Conservation (phyloP, 2,329 filamentous ascomycete species). For the Chaetomium sp. region DNA sequence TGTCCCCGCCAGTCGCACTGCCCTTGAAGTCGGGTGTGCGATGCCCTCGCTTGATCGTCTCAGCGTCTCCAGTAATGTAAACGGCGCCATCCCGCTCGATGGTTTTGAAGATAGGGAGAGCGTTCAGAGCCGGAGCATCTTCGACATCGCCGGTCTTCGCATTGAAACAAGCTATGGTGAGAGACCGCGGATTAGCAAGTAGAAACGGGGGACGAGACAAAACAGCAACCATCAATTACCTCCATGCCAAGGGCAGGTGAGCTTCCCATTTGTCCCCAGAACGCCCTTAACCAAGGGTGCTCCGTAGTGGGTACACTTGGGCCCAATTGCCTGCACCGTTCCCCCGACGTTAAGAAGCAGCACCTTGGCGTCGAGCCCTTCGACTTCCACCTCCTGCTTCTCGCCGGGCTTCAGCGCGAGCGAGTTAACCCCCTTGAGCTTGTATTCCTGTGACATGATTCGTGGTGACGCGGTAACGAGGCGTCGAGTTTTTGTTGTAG, state of each 20-base stretch:
- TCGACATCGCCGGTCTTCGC: conserved; percentile 88
- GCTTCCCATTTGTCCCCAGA: conserved; percentile 74
- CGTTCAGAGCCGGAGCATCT: conserved; percentile 86
- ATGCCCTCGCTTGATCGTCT: conserved; percentile 73
- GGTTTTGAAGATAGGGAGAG: conserved; percentile 80
- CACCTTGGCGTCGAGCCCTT: conserved; percentile 87
- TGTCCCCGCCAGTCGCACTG: conserved; percentile 57
- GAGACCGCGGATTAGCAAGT: conserved; percentile 11
- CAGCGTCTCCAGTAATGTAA: conserved; percentile 80
- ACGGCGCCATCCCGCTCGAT: conserved; percentile 79
- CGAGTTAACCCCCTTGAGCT: conserved; percentile 75
- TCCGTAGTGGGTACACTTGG: conserved; percentile 90
- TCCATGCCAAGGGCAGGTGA: conserved; percentile 97
- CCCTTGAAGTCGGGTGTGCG: conserved; percentile 75
- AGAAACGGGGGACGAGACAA: background rate
- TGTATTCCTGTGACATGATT: conserved; percentile 62
- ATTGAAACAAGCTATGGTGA: conserved; percentile 79
- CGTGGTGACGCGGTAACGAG: conserved; percentile 33
- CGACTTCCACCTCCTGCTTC: conserved; percentile 87
- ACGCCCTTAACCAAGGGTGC: conserved; percentile 87
- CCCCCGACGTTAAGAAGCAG: conserved; percentile 78
- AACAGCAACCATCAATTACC: conserved; percentile 52
- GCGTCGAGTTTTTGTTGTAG: background rate
- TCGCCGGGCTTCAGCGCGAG: conserved; percentile 76
- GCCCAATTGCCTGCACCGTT: conserved; percentile 75